Evolutionary conservation across 2,329 filamentous ascomycete species (phyloP).

Genomic region (Thelonectria discophora): DNA sequence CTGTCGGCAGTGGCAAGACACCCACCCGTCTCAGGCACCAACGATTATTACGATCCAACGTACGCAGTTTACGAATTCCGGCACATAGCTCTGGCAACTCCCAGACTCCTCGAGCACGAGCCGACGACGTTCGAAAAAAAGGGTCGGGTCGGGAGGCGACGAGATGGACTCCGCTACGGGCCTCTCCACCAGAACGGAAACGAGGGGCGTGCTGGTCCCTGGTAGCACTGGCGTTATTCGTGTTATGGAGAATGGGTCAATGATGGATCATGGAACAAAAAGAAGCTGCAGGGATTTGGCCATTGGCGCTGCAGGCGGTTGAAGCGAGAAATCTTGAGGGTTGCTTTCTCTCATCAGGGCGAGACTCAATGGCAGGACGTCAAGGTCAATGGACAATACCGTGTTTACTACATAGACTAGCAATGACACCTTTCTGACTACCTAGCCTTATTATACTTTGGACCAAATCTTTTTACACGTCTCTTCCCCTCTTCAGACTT

Average conservation of each 20-base stretch:
- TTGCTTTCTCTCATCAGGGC: no score
- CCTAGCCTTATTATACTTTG: no score
- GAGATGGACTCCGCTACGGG: conserved; percentile 30
- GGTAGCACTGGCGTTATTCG: conserved; percentile 1
- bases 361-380: not conserved
- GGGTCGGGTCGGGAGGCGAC: conserved; percentile 2
- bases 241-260: conserved; percentile 19
- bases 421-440: no score
- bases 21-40: no score
- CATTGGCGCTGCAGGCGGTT: conserved; percentile 14
- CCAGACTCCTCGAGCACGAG: conserved; percentile 5
- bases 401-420: no score
- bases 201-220: conserved; percentile 30
- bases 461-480: not conserved
- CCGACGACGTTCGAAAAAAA: conserved; percentile 16
- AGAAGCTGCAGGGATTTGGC: conserved; percentile 10
- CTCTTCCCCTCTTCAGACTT: conserved; percentile 22
- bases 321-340: not conserved
- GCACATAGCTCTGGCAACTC: not conserved
- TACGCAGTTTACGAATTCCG: no score
- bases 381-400: no score
- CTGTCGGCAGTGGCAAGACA: no score
- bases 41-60: no score
- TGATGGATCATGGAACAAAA: conserved; percentile 19
- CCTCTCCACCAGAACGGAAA: conserved; percentile 33